Evolutionary conservation across 108 stramenopile species (phyloP), one percentile per base, ranked within the genome.

Genomic region (Skeletonema menzelii): DNA sequence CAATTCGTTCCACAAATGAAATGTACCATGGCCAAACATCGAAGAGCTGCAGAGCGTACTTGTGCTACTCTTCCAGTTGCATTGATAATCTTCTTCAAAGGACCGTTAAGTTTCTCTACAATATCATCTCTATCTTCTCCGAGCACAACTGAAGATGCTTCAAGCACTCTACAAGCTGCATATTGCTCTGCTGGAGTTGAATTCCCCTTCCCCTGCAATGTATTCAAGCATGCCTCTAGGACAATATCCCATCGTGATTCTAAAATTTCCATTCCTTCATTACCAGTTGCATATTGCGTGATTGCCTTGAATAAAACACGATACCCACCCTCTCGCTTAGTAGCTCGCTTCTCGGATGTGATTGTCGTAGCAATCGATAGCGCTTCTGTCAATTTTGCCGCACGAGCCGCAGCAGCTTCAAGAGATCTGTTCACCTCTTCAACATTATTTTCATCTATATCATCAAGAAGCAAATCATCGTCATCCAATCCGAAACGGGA

Each of bases 161-260:
- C 94, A 38, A 95, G 40, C 0, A 85, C 80, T 13, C 94, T 87
- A 73, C 94, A 95, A 7, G 90, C 86, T 3, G 94, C 94, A 74
- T 95, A 95, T 73, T 93, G 94, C 73, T 92, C 91, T 22, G 86
- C 60, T 26, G 92, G 89, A 2, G 73, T 63, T 22, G 80, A 49
- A n/a, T 58, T 65, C 6, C 86, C 86, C 13, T 26, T 63, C 2
- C 72, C 65, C 27, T 17, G 77, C 26, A 88, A 19, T 7, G 72
- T 67, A 55, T 65, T 66, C 40, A 75, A 53, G 49, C 85, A 86
- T 10, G 73, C 65, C 27, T 69, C 69, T 35, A 70, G 42, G 13
- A 84, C n/a, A 12, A n/a, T 55, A 7, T 67, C 64, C 57, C 60
- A 69, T 49, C 42, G 38, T 20, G 38, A 15, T 11, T 65, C 60